These are phyloP conservation scores for Sclerotinia trifoliorum DNA, from an alignment of 2,329 filamentous ascomycete genomes.

Conservation along the genomic window DNA sequence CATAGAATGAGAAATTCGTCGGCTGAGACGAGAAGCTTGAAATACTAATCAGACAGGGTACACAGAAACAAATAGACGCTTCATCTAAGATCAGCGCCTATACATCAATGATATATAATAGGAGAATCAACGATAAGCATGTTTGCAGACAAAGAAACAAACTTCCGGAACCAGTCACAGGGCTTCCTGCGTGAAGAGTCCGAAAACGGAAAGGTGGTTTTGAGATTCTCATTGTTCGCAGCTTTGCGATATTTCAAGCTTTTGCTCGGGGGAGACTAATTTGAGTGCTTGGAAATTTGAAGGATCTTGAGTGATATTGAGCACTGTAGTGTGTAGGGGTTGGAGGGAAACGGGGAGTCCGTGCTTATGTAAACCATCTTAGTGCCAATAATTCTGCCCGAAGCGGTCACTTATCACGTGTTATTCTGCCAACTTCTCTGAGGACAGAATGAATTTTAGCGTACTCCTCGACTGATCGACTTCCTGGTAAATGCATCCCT, in stretches of 20 bases:
- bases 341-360: background rate
- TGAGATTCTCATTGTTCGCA: conserved; percentile 10
- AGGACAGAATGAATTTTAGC: background rate
- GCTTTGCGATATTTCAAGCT: background rate
- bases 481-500: background rate
- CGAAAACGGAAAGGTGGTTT: conserved; percentile 3
- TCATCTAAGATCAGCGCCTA: background rate
- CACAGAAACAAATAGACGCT: background rate
- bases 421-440: background rate
- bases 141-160: conserved; percentile 12
- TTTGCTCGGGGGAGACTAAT: accelerated
- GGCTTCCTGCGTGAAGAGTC: background rate
- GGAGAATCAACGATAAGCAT: background rate
- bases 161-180: conserved; percentile 12
- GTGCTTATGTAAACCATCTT: background rate
- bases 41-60: background rate
- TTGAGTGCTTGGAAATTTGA: too few species aligned
- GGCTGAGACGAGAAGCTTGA: background rate
- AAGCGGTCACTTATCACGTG: background rate
- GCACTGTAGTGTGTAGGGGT: background rate
- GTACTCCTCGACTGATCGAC: too few species aligned
- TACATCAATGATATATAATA: background rate
- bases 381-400: background rate
- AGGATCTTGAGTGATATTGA: background rate
- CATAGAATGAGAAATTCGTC: background rate